These are phyloP conservation scores for Nitzschia sp. DNA, from an alignment of 108 stramenopile species.

Conservation along the genomic window DNA sequence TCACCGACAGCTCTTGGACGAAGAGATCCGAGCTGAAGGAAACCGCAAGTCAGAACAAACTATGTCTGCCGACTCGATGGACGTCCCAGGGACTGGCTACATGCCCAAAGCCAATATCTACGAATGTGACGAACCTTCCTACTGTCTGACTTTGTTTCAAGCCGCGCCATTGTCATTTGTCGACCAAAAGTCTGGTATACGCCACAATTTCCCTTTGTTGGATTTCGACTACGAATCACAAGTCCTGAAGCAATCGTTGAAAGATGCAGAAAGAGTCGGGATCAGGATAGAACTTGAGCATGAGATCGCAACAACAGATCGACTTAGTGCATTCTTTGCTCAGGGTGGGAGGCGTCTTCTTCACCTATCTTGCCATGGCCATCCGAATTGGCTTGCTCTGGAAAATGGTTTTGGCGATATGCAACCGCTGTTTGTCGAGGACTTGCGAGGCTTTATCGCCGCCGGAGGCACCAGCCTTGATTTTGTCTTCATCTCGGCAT, in stretches of 20 bases:
- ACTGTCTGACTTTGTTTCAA: slow-evolving; percentile 12
- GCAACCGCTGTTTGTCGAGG: slow-evolving; percentile 34
- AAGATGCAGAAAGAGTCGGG: slow-evolving; percentile 17
- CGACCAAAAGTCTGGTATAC: background rate
- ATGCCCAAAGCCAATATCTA: background rate
- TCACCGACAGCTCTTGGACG: background rate
- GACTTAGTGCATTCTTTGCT: slow-evolving; percentile 41
- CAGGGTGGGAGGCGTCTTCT: slow-evolving; percentile 20
- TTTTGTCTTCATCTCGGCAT: slow-evolving; percentile 84
- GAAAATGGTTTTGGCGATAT: slow-evolving; percentile 58
- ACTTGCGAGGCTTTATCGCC: slow-evolving; percentile 35
- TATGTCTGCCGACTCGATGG: background rate
- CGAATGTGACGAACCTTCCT: background rate
- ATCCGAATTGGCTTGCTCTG: slow-evolving; percentile 46
- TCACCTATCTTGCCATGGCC: slow-evolving; percentile 64
- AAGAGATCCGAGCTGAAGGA: background rate
- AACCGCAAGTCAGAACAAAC: background rate
- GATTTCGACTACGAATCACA: slow-evolving; percentile 18
- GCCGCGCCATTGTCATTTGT: slow-evolving; percentile 22
- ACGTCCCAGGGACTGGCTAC: background rate
- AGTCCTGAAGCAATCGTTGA: slow-evolving; percentile 2
- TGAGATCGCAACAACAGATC: slow-evolving; percentile 54
- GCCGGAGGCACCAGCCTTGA: slow-evolving; percentile 30
- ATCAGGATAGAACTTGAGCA: slow-evolving; percentile 33
- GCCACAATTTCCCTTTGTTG: slow-evolving; percentile 1